Percentiles rank a stretch among this genome's conserved stretches.
phyloP scores from a whole-genome alignment of 2,329 filamentous ascomycete genomes.

The Fusarium anthophilum region DNA sequence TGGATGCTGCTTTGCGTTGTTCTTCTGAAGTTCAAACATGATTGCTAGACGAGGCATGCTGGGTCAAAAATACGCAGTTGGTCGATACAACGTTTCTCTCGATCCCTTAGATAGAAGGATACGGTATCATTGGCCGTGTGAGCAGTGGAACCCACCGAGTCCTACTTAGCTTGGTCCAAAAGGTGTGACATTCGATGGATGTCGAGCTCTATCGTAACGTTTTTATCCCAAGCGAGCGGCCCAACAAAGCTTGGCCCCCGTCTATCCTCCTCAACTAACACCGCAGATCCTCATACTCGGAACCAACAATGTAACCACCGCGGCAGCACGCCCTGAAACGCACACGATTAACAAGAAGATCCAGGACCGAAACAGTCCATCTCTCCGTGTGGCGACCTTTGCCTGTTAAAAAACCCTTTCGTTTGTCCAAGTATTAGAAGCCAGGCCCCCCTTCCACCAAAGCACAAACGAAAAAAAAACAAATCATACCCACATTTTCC shows the following conservation, averaged over 20 bases:
- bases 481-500: not conserved
- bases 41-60: too few relatives aligned
- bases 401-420: not conserved
- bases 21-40: not conserved
- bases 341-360: not conserved
- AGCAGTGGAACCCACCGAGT: too few relatives aligned
- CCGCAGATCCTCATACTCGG: not conserved
- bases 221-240: not conserved
- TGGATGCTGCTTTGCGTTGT: not conserved
- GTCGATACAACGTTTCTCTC: not conserved
- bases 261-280: not conserved
- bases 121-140: not conserved
- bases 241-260: not conserved
- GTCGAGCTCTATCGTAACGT: not conserved
- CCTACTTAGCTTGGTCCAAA: not conserved
- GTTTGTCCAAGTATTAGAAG: slow-evolving; percentile 13
- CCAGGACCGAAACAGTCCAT: not conserved
- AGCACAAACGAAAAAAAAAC: not conserved
- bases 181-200: too few relatives aligned
- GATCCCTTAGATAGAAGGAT: rapidly evolving
- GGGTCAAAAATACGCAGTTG: not conserved
- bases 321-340: not conserved
- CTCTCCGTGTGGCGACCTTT: not conserved
- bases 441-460: not conserved
- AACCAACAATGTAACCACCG: not conserved